Evolutionary conservation across 2,329 filamentous ascomycete genomes (phyloP).

Genomic region (Botrytis hyacinthi): DNA sequence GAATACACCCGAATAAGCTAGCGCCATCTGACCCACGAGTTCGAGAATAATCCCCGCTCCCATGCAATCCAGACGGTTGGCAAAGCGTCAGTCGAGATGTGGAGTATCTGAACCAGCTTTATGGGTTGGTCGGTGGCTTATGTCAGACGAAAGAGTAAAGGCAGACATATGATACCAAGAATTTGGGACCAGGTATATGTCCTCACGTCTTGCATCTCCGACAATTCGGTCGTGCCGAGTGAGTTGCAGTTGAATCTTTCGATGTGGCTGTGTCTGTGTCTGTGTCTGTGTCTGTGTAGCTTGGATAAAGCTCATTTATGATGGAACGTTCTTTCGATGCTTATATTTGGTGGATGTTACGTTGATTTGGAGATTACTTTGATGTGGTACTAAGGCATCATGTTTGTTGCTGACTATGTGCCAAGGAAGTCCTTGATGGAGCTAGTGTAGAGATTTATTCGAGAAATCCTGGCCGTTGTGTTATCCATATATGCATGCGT

Average conservation of each 20-base stretch:
- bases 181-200: background rate
- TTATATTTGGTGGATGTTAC: slow-evolving; percentile 8
- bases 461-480: background rate
- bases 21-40: background rate
- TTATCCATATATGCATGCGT: background rate
- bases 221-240: slow-evolving; percentile 6
- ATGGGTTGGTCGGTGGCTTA: background rate
- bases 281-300: background rate
- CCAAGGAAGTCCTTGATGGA: background rate
- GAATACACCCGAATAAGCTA: background rate
- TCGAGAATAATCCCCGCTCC: background rate
- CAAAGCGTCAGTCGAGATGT: background rate
- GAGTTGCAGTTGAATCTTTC: background rate
- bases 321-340: slow-evolving; percentile 6
- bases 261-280: slow-evolving; percentile 12
- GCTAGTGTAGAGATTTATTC: background rate
- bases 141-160: background rate
- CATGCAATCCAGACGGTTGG: background rate
- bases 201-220: background rate
- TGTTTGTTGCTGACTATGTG: background rate
- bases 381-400: background rate
- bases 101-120: background rate
- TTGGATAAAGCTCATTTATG: background rate
- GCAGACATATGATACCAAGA: background rate
- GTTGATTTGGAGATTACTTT: background rate